phyloP scores from a whole-genome alignment of 495 filamentous ascomycete genomes.

The Neurospora tetraspora region DNA sequence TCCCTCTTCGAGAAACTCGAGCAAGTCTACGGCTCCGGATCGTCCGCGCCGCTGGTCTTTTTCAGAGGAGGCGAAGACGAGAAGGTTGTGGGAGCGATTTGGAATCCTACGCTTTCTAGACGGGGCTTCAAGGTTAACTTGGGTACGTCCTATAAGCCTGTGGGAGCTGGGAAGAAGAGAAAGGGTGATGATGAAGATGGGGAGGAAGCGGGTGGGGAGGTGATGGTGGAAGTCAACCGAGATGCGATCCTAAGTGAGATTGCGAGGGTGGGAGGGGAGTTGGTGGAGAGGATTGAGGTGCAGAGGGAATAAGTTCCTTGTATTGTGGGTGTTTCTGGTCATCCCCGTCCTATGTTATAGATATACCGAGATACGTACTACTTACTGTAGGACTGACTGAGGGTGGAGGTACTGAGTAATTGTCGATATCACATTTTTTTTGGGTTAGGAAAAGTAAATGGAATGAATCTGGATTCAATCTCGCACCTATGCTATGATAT shows the following conservation, averaged over 20 bases:
- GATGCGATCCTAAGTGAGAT: conserved; percentile 74
- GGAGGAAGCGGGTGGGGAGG: conserved; percentile 15
- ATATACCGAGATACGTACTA: too few species aligned
- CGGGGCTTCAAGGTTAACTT: conserved; percentile 57
- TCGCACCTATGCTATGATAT: too few species aligned
- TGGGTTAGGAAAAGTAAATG: too few species aligned
- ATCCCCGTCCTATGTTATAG: too few species aligned
- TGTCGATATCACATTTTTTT: too few species aligned
- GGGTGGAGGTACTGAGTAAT: too few species aligned
- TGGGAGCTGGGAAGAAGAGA: background rate
- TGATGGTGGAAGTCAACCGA: conserved; percentile 56
- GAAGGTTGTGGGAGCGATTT: conserved; percentile 61
- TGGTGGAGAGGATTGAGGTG: conserved; percentile 47
- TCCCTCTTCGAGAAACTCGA: conserved; percentile 52
- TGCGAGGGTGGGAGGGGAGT: conserved; percentile 50
- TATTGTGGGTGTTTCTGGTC: too few species aligned
- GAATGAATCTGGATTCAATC: too few species aligned
- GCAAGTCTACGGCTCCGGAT: conserved; percentile 25
- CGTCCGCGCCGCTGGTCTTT: conserved; percentile 56
- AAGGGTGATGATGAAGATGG: conserved; percentile 4
- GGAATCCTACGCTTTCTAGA: conserved; percentile 56
- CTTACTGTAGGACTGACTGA: too few species aligned
- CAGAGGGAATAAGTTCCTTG: conserved; percentile 14
- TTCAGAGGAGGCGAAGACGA: conserved; percentile 55
- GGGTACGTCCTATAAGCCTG: conserved; percentile 56